A percentile compares a stretch with the other conserved stretches of the same genome.
Evolutionary conservation across 257 asterid genomes (phyloP).

Genomic region (Penstemon barbatus): DNA sequence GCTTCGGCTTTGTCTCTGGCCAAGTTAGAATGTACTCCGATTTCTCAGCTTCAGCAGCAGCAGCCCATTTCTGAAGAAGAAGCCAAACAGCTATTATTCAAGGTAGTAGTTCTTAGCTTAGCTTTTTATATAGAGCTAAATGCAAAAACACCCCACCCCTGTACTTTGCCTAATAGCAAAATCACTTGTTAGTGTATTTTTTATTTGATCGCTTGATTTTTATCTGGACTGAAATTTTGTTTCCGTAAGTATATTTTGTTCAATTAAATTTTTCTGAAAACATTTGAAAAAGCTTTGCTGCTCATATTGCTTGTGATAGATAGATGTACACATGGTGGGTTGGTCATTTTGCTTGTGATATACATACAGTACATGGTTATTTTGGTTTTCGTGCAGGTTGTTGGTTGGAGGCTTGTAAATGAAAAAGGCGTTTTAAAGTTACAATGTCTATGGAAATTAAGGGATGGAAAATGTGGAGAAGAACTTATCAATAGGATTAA

Average conservation of each 20-base stretch:
- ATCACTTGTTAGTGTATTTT: no score
- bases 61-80: slow-evolving; percentile 52
- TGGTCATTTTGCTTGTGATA: no score
- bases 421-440: slow-evolving; percentile 60
- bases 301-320: background rate
- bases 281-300: background rate
- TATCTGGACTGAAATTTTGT: no score
- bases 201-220: no score
- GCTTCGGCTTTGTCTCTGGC: slow-evolving; percentile 71
- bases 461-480: slow-evolving; percentile 62
- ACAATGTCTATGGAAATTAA: slow-evolving; percentile 75
- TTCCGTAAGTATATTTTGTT: no score
- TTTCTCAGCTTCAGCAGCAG: slow-evolving; percentile 45
- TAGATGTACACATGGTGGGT: no score
- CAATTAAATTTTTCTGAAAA: no score
- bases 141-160: no score
- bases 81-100: slow-evolving; percentile 54
- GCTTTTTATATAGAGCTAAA: no score
- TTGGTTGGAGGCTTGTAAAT: slow-evolving; percentile 72
- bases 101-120: slow-evolving; percentile 37
- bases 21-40: slow-evolving; percentile 45
- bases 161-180: no score
- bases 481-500: slow-evolving; percentile 66
- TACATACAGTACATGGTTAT: no score
- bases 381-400: slow-evolving; percentile 64